Conservation (phyloP, 176 grass and related monocot genomes). For the Oropetium thomaeum region DNA sequence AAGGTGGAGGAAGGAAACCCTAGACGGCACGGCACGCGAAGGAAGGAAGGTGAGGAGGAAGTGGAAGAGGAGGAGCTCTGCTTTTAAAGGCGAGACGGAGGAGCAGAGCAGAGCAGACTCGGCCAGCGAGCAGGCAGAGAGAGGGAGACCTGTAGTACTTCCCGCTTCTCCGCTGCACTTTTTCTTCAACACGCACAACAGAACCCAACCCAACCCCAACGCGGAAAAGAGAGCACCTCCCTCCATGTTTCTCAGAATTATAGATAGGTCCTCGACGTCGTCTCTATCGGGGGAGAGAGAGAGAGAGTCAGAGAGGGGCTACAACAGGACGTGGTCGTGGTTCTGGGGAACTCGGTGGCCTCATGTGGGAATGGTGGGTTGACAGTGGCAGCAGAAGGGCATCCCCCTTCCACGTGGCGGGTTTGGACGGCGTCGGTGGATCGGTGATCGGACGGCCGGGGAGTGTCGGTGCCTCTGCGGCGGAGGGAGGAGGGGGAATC, state of each 20-base stretch:
- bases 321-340: too few relatives aligned
- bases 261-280: too few relatives aligned
- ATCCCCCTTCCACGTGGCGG: constrained; percentile 38
- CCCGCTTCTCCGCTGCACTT: constrained; percentile 12
- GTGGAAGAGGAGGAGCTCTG: background rate
- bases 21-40: background rate
- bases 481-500: constrained; percentile 8
- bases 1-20: background rate
- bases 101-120: background rate
- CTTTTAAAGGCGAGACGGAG: background rate
- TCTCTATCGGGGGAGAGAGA: too few relatives aligned
- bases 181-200: too few relatives aligned
- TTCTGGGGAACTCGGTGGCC: too few relatives aligned
- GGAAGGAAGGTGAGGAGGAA: background rate
- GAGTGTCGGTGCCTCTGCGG: background rate
- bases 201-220: too few relatives aligned
- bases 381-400: too few relatives aligned
- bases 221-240: too few relatives aligned
- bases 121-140: background rate
- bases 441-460: constrained; percentile 14
- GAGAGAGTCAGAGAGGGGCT: too few relatives aligned
- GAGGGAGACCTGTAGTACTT: background rate
- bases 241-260: too few relatives aligned
- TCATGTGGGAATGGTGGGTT: too few relatives aligned
- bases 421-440: too few relatives aligned